These are phyloP conservation scores for Cladosporium sphaerospermum DNA, from an alignment of 2,329 filamentous ascomycete species.

Conservation along the genomic window DNA sequence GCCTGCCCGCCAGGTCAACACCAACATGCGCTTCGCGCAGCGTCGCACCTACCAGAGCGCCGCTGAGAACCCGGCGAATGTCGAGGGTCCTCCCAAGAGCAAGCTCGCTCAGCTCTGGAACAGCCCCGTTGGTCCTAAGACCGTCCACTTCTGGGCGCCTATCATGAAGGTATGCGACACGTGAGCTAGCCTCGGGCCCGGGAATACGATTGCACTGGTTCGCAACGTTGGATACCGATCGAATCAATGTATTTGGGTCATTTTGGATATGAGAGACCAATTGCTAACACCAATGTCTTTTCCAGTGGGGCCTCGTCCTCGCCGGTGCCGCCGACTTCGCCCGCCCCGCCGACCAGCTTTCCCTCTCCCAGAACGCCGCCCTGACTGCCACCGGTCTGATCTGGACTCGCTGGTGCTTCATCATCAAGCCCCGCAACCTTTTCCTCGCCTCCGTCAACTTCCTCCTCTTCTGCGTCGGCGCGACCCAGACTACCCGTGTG, in stretches of 20 bases:
- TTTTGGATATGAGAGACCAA: neutral
- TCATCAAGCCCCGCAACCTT: slow-evolving; percentile 90
- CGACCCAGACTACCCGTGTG: slow-evolving; percentile 77
- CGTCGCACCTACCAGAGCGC: slow-evolving; percentile 58
- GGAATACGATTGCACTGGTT: too few relatives aligned
- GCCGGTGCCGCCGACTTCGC: slow-evolving; percentile 87
- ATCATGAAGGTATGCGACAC: slow-evolving; percentile 67
- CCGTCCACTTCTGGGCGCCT: slow-evolving; percentile 98
- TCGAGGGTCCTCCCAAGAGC: slow-evolving; percentile 21
- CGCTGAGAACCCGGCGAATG: slow-evolving; percentile 41
- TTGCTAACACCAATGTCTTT: slow-evolving; percentile 5
- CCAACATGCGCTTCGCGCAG: slow-evolving; percentile 40
- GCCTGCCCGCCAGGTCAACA: slow-evolving; percentile 43
- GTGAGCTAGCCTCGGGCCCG: too few relatives aligned
- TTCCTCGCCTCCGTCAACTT: slow-evolving; percentile 96
- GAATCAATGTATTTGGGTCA: neutral
- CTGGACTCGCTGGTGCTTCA: slow-evolving; percentile 98
- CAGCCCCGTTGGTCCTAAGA: slow-evolving; percentile 52
- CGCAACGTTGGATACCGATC: too few relatives aligned
- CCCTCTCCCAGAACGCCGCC: slow-evolving; percentile 83
- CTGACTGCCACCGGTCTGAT: slow-evolving; percentile 87
- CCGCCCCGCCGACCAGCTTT: slow-evolving; percentile 87
- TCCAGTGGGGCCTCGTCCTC: slow-evolving; percentile 82
- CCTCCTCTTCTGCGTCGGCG: slow-evolving; percentile 85
- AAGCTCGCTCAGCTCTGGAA: slow-evolving; percentile 64